Evolutionary conservation across 2,329 filamentous ascomycete species (phyloP).

Genomic region (Grosmannia penicillata): DNA sequence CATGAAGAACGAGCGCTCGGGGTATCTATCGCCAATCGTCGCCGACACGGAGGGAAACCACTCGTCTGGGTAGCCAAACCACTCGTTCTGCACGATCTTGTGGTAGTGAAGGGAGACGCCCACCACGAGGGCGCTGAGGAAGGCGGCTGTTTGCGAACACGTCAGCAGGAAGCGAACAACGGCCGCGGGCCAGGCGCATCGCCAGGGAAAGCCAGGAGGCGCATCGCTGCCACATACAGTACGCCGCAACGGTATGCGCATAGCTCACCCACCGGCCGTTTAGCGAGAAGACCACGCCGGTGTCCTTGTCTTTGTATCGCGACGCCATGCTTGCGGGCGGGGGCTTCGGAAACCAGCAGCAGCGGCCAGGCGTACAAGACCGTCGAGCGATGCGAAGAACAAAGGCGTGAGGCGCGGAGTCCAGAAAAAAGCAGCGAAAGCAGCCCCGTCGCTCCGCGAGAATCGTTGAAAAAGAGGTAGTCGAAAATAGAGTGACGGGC

Average conservation of each 20-base stretch:
- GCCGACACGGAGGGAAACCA: conserved; percentile 96
- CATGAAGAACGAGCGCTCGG: conserved; percentile 93
- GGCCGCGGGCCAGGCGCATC: neutral
- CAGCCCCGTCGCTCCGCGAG: too few species aligned
- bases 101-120: conserved; percentile 75
- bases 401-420: too few species aligned
- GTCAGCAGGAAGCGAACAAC: neutral
- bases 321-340: conserved; percentile 7
- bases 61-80: conserved; percentile 85
- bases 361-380: too few species aligned
- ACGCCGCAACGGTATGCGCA: conserved; percentile 71
- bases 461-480: too few species aligned
- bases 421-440: too few species aligned
- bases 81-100: conserved; percentile 96
- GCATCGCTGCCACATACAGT: conserved; percentile 46
- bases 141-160: conserved; percentile 45
- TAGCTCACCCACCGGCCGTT: conserved; percentile 86
- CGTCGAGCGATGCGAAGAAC: too few species aligned
- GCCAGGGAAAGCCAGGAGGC: neutral
- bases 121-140: conserved; percentile 71
- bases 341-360: neutral
- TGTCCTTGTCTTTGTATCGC: conserved; percentile 51
- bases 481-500: too few species aligned
- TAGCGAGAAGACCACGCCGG: conserved; percentile 46
- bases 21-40: conserved; percentile 94